A percentile compares a stretch with the other conserved stretches of the same genome.
These are phyloP conservation scores for Apiotrichum sp. DNA, from an alignment of 1,284 basidiomycete genomes.

Conservation along the genomic window DNA sequence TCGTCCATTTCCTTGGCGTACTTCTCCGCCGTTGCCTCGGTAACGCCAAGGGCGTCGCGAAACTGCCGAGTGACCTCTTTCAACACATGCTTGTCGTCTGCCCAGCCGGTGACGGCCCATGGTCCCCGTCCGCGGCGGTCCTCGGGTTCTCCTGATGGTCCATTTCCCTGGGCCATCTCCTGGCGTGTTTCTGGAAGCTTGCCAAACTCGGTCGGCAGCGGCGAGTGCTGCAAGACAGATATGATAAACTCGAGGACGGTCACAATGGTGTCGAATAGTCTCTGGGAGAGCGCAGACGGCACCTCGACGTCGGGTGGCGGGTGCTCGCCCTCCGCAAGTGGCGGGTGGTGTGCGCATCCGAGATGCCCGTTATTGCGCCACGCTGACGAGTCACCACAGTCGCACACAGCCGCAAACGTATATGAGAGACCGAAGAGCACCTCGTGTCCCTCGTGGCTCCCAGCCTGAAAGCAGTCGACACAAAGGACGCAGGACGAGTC, in stretches of 20 bases:
- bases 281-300: slow-evolving; percentile 59
- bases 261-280: slow-evolving; percentile 65
- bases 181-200: slow-evolving; percentile 60
- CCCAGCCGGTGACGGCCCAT: slow-evolving; percentile 85
- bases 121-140: slow-evolving; percentile 56
- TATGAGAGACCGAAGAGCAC: slow-evolving; percentile 85
- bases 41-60: slow-evolving; percentile 58
- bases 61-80: slow-evolving; percentile 81
- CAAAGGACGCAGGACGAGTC: slow-evolving; percentile 86
- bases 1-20: slow-evolving; percentile 63
- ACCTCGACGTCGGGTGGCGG: slow-evolving; percentile 30
- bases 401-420: slow-evolving; percentile 83
- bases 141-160: slow-evolving; percentile 25
- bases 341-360: slow-evolving; percentile 64
- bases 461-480: slow-evolving; percentile 75
- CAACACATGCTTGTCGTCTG: slow-evolving; percentile 95
- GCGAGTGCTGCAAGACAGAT: slow-evolving; percentile 76
- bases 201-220: slow-evolving; percentile 59
- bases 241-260: slow-evolving; percentile 79
- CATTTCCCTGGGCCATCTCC: slow-evolving; percentile 44
- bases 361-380: slow-evolving; percentile 59
- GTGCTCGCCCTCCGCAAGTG: slow-evolving; percentile 29
- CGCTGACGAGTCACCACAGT: slow-evolving; percentile 83
- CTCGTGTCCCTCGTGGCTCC: slow-evolving; percentile 76
- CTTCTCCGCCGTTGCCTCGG: slow-evolving; percentile 46